Percentiles rank a stretch among this genome's conserved stretches.
phyloP scores from a whole-genome alignment of 2,329 filamentous ascomycete genomes.

The Monilinia vaccinii-corymbosi region DNA sequence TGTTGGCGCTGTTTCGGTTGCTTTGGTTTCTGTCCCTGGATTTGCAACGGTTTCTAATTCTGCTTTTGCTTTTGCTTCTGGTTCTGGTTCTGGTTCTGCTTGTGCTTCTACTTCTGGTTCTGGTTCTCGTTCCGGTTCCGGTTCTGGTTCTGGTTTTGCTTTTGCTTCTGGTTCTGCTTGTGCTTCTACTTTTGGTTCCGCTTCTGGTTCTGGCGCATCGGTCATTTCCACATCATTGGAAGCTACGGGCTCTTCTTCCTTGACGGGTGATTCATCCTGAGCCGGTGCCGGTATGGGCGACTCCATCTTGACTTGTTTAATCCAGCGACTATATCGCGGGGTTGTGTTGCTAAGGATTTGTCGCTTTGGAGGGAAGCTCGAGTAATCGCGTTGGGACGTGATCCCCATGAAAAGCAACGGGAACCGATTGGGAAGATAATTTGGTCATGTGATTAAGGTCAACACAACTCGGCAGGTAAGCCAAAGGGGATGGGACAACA shows the following conservation, averaged over 20 bases:
- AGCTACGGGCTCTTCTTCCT: not conserved
- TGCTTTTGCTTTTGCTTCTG: not conserved
- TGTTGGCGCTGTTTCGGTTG: not conserved
- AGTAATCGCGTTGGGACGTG: slow-evolving; percentile 9
- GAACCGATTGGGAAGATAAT: not conserved
- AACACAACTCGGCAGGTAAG: too few relatives aligned
- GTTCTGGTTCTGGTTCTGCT: too few relatives aligned
- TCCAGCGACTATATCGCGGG: slow-evolving; percentile 6
- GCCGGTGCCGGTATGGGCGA: not conserved
- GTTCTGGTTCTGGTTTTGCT: not conserved
- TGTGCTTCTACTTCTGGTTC: not conserved
- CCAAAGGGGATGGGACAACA: too few relatives aligned
- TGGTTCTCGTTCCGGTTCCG: not conserved
- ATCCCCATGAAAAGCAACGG: slow-evolving; percentile 1
- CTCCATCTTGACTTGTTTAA: slow-evolving; percentile 2
- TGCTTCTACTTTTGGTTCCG: not conserved
- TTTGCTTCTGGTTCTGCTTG: not conserved
- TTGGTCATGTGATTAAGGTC: not conserved
- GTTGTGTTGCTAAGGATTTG: slow-evolving; percentile 1
- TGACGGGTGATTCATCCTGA: not conserved
- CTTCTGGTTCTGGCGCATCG: slow-evolving; percentile 1
- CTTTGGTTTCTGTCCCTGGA: not conserved
- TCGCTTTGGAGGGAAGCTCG: slow-evolving; percentile 4
- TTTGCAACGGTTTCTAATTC: not conserved
- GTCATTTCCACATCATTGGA: slow-evolving; percentile 3